Evolutionary conservation across 2,329 filamentous ascomycete genomes (phyloP).

Genomic region (Fusarium duplospermum): DNA sequence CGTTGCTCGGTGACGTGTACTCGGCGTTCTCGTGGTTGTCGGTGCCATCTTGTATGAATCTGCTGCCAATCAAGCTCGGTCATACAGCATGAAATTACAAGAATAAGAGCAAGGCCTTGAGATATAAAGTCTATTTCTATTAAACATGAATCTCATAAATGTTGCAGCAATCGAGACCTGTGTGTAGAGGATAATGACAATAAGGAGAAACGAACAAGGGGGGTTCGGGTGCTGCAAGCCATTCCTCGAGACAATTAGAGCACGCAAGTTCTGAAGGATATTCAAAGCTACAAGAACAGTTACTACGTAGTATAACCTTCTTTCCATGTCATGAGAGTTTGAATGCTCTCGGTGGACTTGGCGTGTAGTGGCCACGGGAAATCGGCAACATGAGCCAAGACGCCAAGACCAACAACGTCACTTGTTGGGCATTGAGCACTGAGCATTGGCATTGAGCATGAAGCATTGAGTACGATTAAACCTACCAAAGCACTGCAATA

Average conservation of each 20-base stretch:
- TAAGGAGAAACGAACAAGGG: not conserved
- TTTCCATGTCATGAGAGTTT: not conserved
- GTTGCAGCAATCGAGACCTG: not conserved
- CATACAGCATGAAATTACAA: not conserved
- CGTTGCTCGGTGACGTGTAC: not conserved
- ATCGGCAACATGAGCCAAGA: not conserved
- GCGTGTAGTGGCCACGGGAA: not conserved
- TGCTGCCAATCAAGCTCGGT: not conserved
- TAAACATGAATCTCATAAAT: not conserved
- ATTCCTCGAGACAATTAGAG: not conserved
- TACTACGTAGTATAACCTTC: not conserved
- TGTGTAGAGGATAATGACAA: not conserved
- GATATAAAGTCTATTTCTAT: not conserved
- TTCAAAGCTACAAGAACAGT: not conserved
- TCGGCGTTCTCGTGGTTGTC: not conserved
- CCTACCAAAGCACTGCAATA: not conserved
- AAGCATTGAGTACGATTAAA: slow-evolving; percentile 1
- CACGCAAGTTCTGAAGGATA: not conserved
- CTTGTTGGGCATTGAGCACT: not conserved
- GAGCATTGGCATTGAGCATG: slow-evolving; percentile 12
- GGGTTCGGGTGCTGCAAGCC: not conserved
- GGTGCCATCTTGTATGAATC: not conserved
- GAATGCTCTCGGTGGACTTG: not conserved
- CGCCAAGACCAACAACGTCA: not conserved
- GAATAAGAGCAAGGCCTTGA: not conserved